Evolutionary conservation across 352 stramenopile genomes (phyloP), one percentile per base, ranked within the genome.

Genomic region (Phytophthora uliginosa): DNA sequence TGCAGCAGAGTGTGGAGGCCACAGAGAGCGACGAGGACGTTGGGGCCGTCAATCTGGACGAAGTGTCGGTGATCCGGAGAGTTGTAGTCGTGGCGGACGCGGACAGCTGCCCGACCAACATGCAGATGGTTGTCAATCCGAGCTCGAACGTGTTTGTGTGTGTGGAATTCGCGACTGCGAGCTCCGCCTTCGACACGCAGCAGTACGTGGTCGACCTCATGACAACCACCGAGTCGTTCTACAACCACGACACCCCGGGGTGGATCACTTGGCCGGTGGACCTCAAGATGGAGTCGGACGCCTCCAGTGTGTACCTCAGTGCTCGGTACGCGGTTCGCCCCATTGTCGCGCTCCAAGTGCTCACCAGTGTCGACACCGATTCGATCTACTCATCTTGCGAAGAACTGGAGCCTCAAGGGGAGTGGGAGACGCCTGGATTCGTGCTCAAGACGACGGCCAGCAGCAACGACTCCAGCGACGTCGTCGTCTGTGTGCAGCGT

Each of bases 201-300:
- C 75, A 84, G 58, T 89, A 83, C 40, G 69, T 89, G 38, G 80
- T 80, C 3, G 81, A 88, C 59, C 50, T 88, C 55, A 75, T 78
- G 59, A 83, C 81, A 24, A 80, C 81, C 1, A 73, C 56, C 31
- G 74, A 84, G 55, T 67, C 60, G 4, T 80, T 84, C 57, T 86
- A 89, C 74, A 85, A 82, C 61, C 78, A 85, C 72, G 76, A 86
- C 4, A 76, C 45, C 0, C 66, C 74, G 0, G 81, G 78, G 34
- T 89, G 81, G 81, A 73, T 80, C 22, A 86, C 81, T 2, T 70
- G 79, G 67, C 78, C 63, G 0, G n/a, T 51, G 33, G 69, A 71
- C 34, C 61, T 85, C 59, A 76, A 73, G 56, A 64, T 72, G 20
- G 59, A 69, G 1, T 66, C 60, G 8, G 6, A 4, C 31, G 59